These are phyloP conservation scores for Nidula niveotomentosa DNA, from an alignment of 1,284 basidiomycete species.

Conservation along the genomic window DNA sequence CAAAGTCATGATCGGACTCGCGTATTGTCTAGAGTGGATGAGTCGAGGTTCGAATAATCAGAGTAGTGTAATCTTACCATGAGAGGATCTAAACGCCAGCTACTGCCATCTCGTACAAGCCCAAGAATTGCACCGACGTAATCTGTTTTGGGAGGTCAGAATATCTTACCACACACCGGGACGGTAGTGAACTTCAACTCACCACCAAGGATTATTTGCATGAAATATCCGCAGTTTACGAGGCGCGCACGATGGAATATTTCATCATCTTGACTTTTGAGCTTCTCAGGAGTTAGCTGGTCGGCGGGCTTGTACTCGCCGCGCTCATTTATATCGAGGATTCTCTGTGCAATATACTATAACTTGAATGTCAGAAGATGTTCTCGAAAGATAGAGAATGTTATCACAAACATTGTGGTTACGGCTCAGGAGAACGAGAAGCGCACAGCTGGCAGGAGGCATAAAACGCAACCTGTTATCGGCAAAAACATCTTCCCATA, in stretches of 20 bases:
- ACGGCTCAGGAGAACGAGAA: slow-evolving; percentile 70
- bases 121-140: slow-evolving; percentile 75
- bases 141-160: slow-evolving; percentile 32
- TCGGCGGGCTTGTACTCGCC: slow-evolving; percentile 38
- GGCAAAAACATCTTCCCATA: slow-evolving; percentile 71
- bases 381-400: not conserved
- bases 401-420: slow-evolving; percentile 63
- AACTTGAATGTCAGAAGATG: slow-evolving; percentile 6
- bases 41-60: not conserved
- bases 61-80: slow-evolving; percentile 36
- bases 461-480: slow-evolving; percentile 70
- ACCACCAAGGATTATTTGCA: slow-evolving; percentile 66
- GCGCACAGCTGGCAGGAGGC: slow-evolving; percentile 70
- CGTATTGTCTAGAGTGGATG: slow-evolving; percentile 39
- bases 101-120: slow-evolving; percentile 55
- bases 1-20: slow-evolving; percentile 39
- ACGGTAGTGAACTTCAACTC: slow-evolving; percentile 5
- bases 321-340: slow-evolving; percentile 69
- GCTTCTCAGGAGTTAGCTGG: slow-evolving; percentile 26
- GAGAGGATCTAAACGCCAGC: slow-evolving; percentile 65
- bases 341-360: slow-evolving; percentile 70
- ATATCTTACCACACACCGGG: too few relatives aligned
- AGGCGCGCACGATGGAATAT: slow-evolving; percentile 75
- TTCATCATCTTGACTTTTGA: slow-evolving; percentile 61
- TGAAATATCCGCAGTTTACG: slow-evolving; percentile 75